These are phyloP conservation scores for Ophiocordyceps camponoti-leonardi DNA, from an alignment of 2,329 filamentous ascomycete genomes.

Conservation along the genomic window DNA sequence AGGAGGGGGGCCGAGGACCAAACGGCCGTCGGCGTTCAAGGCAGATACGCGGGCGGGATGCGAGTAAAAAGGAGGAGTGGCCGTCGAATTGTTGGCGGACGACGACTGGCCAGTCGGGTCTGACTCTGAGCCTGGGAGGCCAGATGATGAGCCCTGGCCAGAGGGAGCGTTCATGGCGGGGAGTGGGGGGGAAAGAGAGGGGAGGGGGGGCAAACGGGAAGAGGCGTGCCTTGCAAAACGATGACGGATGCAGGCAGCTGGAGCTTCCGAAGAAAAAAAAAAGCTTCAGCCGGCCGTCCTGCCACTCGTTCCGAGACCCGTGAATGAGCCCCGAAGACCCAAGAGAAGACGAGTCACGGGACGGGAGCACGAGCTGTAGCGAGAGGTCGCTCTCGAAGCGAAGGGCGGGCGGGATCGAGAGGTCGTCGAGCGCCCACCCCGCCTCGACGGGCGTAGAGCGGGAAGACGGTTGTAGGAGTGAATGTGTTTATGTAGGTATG, in stretches of 20 bases:
- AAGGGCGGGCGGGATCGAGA: too few relatives aligned
- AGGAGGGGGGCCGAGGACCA: constrained; percentile 6
- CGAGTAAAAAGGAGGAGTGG: constrained; percentile 24
- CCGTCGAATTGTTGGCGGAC: neutral
- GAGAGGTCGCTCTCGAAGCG: too few relatives aligned
- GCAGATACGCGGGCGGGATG: constrained; percentile 22
- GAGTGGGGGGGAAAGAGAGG: neutral
- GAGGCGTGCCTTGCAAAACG: constrained; percentile 5
- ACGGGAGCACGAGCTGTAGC: too few relatives aligned
- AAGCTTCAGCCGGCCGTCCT: constrained; percentile 6
- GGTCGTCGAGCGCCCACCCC: too few relatives aligned
- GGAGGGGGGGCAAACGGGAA: neutral
- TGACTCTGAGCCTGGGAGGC: constrained; percentile 9
- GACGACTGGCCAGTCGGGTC: constrained; percentile 4
- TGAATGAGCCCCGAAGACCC: neutral
- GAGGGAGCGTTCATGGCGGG: constrained; percentile 6
- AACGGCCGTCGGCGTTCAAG: constrained; percentile 27
- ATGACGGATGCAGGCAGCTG: constrained; percentile 3
- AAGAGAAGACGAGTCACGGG: neutral
- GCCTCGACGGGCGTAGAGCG: too few relatives aligned
- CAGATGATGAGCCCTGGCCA: constrained; percentile 10
- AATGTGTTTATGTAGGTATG: too few relatives aligned
- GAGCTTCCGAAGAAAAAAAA: constrained; percentile 5
- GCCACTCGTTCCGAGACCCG: constrained; percentile 5
- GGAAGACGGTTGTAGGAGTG: too few relatives aligned